phyloP scores from a whole-genome alignment of 768 basidiomycete genomes.

The Lyophyllum semitale region DNA sequence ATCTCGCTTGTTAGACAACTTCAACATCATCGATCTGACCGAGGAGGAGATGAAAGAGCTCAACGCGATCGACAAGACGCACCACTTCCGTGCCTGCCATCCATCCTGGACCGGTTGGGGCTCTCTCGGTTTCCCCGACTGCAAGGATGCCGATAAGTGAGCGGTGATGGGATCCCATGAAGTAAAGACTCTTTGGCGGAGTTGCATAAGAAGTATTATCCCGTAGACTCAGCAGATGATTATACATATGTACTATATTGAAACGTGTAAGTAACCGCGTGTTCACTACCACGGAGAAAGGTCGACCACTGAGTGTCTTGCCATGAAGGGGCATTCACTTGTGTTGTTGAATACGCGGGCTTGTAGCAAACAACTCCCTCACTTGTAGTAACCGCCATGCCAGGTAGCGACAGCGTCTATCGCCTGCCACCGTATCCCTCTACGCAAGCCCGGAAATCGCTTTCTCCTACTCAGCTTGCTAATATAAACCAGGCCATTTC shows the following conservation, averaged over 20 bases:
- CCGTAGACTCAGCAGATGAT: too few relatives aligned
- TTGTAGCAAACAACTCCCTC: neutral
- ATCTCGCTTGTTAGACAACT: conserved; percentile 45
- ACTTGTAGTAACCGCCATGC: conserved; percentile 8
- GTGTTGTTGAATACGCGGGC: conserved; percentile 66
- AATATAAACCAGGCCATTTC: conserved; percentile 51
- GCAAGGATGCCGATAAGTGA: conserved; percentile 14
- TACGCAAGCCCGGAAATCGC: conserved; percentile 41
- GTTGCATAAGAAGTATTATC: too few relatives aligned
- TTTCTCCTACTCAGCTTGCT: conserved; percentile 54
- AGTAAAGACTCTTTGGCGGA: too few relatives aligned
- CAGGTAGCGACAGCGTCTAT: conserved; percentile 13
- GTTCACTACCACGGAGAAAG: too few relatives aligned
- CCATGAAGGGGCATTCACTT: too few relatives aligned
- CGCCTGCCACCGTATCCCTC: conserved; percentile 59
- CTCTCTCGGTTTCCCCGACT: conserved; percentile 20
- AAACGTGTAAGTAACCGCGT: too few relatives aligned
- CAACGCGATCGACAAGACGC: conserved; percentile 57
- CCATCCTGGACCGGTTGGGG: conserved; percentile 46
- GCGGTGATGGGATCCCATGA: too few relatives aligned
- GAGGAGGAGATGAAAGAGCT: conserved; percentile 63
- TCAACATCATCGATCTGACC: conserved; percentile 59
- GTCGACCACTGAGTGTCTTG: too few relatives aligned
- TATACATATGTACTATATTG: too few relatives aligned
- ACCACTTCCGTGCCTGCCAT: conserved; percentile 66